A percentile compares a stretch with the other conserved stretches of the same genome.
These are phyloP conservation scores for Ceraceosorus guamensis DNA, from an alignment of 1,284 basidiomycete species.

Conservation along the genomic window DNA sequence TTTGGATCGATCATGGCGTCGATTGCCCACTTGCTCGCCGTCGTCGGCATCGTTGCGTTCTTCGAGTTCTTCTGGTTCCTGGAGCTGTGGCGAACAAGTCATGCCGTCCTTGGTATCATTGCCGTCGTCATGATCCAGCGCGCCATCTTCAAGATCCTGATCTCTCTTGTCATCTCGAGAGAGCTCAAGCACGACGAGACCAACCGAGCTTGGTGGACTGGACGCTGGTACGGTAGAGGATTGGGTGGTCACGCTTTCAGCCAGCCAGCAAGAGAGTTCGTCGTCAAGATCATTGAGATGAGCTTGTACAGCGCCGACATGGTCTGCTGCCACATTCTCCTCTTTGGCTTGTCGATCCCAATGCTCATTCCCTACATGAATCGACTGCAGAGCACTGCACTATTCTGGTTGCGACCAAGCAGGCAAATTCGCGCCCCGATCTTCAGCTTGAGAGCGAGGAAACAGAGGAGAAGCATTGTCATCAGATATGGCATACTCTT, in stretches of 20 bases:
- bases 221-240: constrained; percentile 47
- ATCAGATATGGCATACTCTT: constrained; percentile 74
- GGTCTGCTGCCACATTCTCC: constrained; percentile 39
- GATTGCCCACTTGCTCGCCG: constrained; percentile 43
- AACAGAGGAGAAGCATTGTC: constrained; percentile 46
- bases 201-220: constrained; percentile 49
- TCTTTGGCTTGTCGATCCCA: constrained; percentile 55
- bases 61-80: constrained; percentile 70
- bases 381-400: constrained; percentile 40
- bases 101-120: constrained; percentile 60
- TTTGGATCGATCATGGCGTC: constrained; percentile 47
- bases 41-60: constrained; percentile 40
- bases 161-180: constrained; percentile 43
- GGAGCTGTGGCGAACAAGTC: constrained; percentile 82
- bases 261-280: constrained; percentile 46
- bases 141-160: constrained; percentile 48
- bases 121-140: constrained; percentile 49
- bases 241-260: constrained; percentile 46
- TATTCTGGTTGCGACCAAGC: constrained; percentile 52
- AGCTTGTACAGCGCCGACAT: constrained; percentile 45
- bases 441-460: constrained; percentile 54
- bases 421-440: constrained; percentile 69
- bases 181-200: constrained; percentile 49
- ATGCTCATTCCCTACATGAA: constrained; percentile 39
- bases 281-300: constrained; percentile 49